Evolutionary conservation across 345 rosid genomes (phyloP), one percentile per base, ranked within the genome.

Genomic region (Arabidopsis suecica): DNA sequence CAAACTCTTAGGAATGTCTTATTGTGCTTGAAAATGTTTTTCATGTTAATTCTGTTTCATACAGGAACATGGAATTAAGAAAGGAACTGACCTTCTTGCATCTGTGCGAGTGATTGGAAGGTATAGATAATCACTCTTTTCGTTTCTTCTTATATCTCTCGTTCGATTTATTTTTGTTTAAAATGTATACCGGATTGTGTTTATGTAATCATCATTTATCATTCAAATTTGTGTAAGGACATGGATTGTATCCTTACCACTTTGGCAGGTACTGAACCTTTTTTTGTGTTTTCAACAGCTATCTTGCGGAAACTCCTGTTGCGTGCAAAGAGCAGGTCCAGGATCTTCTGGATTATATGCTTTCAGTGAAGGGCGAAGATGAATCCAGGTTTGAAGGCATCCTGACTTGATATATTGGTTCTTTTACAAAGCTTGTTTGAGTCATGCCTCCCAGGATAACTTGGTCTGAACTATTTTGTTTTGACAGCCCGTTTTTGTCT

Each of bases 61-160:
- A 57, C 85, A 94, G 95, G 96, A 94, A 71, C 96, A 91, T 82
- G 89, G 88, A 49, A 84, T 64, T 22, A 87, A 81, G 72, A 90
- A 81, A 76, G 95, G 97, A 83, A 82, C 84, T 84, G 98, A 94
- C 59, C 93, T 94, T 80, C 91, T 91, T 79, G 96, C 97, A 58
- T 94, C 97, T 48, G 95, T 94, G 60, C 83, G 97, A 18, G 79
- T 90, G 64, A 77, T 88, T 77, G 97, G 97, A 70, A 88, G 97
- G 98, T 94, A 84, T 53, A 62, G 12, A 75, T 40, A 38, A 7
- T 20, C 36, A 59, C 48, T 13, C 18, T 42, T 65, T 42, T 20
- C 38, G 36, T 54, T 64, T 55, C 37, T 55, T 74, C 18, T 38
- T 72, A 16, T 10, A 12, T 36, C 9, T 25, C 5, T 67, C 42